A percentile compares a stretch with the other conserved stretches of the same genome.
phyloP scores from a whole-genome alignment of 78 protist species.

The Diacronema lutheri region DNA sequence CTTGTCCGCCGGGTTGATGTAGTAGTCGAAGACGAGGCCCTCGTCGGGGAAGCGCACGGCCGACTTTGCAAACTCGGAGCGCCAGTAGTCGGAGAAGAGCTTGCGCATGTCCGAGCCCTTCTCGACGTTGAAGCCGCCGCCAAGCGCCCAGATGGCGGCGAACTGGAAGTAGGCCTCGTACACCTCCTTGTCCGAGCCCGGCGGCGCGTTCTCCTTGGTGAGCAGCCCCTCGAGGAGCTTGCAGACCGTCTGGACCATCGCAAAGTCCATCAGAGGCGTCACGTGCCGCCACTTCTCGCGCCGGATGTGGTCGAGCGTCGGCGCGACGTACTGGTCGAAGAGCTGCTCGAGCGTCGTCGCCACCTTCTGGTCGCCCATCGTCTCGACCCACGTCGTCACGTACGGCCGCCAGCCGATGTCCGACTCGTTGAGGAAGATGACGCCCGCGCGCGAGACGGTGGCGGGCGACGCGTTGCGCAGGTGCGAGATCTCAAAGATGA shows the following conservation, averaged over 20 bases:
- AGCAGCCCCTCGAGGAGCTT: slow-evolving; percentile 67
- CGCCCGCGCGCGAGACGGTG: slow-evolving; percentile 91
- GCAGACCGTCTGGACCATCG: slow-evolving; percentile 63
- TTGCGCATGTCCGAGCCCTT: slow-evolving; percentile 53
- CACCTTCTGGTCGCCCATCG: slow-evolving; percentile 11
- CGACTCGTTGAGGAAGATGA: slow-evolving; percentile 71
- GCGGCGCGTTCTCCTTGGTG: background rate
- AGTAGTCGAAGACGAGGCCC: slow-evolving; percentile 72
- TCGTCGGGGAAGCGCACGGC: slow-evolving; percentile 33
- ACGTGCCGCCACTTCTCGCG: slow-evolving; percentile 40
- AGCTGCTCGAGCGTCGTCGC: slow-evolving; percentile 23
- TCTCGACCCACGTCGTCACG: slow-evolving; percentile 28
- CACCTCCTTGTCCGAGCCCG: slow-evolving; percentile 13
- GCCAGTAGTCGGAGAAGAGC: slow-evolving; percentile 66
- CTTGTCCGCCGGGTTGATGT: slow-evolving; percentile 28
- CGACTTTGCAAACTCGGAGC: slow-evolving; percentile 16
- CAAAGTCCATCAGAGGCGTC: slow-evolving; percentile 61
- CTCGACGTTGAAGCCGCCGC: slow-evolving; percentile 59
- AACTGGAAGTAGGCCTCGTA: slow-evolving; percentile 31
- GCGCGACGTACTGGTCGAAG: slow-evolving; percentile 7
- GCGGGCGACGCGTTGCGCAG: slow-evolving; percentile 84
- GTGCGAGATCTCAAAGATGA: slow-evolving; percentile 78
- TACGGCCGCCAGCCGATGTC: slow-evolving; percentile 85
- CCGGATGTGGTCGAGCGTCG: slow-evolving; percentile 49
- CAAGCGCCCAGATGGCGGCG: slow-evolving; percentile 79